Percentiles rank a stretch among this genome's conserved stretches.
phyloP scores from a whole-genome alignment of 495 filamentous ascomycete genomes.

The Hyaloscypha finlandica region DNA sequence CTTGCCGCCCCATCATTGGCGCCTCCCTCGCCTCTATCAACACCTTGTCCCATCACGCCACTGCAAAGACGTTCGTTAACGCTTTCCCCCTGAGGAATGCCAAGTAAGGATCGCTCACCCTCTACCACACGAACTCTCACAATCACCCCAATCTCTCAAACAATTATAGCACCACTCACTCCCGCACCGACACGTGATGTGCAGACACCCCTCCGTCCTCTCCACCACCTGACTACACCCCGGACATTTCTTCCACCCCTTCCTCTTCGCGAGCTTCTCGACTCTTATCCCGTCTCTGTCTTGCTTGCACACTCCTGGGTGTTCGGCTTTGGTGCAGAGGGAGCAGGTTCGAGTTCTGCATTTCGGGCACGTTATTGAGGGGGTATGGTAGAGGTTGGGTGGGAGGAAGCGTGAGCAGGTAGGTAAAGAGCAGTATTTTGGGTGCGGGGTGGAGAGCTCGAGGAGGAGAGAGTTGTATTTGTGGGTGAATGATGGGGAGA shows the following conservation, averaged over 20 bases:
- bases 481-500: neutral
- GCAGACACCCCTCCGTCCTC: slow-evolving; percentile 49
- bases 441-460: slow-evolving; percentile 11
- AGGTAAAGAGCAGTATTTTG: slow-evolving; percentile 9
- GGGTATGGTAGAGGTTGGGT: neutral
- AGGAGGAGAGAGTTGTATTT: neutral
- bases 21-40: neutral
- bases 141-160: slow-evolving; percentile 14
- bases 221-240: slow-evolving; percentile 46
- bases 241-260: slow-evolving; percentile 42
- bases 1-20: neutral
- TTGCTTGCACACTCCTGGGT: slow-evolving; percentile 23
- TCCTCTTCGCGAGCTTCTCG: slow-evolving; percentile 24
- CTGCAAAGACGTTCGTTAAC: neutral
- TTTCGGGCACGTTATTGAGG: slow-evolving; percentile 6
- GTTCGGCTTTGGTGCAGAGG: slow-evolving; percentile 5
- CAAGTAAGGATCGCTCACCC: slow-evolving; percentile 1
- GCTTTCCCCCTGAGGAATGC: neutral
- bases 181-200: slow-evolving; percentile 55
- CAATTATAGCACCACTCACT: slow-evolving; percentile 55
- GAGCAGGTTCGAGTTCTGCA: slow-evolving; percentile 11
- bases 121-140: slow-evolving; percentile 15
- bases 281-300: slow-evolving; percentile 30
- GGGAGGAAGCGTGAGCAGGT: slow-evolving; percentile 10
- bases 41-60: neutral